Conservation (phyloP, 352 stramenopile genomes). For the Pythium rhizo-oryzae region DNA sequence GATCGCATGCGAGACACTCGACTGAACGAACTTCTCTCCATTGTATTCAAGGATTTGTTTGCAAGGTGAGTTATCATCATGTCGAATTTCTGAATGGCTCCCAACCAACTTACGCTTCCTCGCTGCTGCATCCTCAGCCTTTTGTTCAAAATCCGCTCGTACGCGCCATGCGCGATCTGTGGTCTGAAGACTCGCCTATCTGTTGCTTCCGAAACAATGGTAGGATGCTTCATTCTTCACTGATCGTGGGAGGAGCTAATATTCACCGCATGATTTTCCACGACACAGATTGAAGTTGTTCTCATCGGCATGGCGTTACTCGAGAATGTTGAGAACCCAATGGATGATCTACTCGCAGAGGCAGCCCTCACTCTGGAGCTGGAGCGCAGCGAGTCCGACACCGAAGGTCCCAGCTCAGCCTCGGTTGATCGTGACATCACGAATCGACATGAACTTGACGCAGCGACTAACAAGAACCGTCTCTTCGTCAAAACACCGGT, state of each 20-base stretch:
- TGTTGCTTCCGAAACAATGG: conserved; percentile 84
- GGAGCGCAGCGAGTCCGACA: conserved; percentile 22
- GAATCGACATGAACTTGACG: conserved; percentile 11
- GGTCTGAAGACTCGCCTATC: conserved; percentile 76
- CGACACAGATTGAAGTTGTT: conserved; percentile 76
- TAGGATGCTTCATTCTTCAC: conserved; percentile 18
- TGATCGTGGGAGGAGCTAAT: no score
- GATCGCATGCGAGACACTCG: conserved; percentile 86
- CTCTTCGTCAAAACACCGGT: conserved; percentile 52
- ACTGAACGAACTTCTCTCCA: conserved; percentile 80
- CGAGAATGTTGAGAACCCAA: conserved; percentile 52
- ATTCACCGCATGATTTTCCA: not conserved
- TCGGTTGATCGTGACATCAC: conserved; percentile 8
- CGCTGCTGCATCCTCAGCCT: conserved; percentile 37
- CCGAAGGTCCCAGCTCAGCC: conserved; percentile 9
- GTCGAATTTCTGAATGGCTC: not conserved
- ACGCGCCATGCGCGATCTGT: conserved; percentile 82
- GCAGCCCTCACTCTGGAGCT: conserved; percentile 45
- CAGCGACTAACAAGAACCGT: conserved; percentile 29
- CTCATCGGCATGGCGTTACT: conserved; percentile 81
- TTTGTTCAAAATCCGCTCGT: conserved; percentile 68
- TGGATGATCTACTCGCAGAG: conserved; percentile 53
- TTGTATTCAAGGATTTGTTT: conserved; percentile 88
- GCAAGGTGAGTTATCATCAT: conserved; percentile 51
- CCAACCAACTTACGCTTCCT: not conserved